Conservation (phyloP, 352 stramenopile genomes). For the Pythium monospermum region DNA sequence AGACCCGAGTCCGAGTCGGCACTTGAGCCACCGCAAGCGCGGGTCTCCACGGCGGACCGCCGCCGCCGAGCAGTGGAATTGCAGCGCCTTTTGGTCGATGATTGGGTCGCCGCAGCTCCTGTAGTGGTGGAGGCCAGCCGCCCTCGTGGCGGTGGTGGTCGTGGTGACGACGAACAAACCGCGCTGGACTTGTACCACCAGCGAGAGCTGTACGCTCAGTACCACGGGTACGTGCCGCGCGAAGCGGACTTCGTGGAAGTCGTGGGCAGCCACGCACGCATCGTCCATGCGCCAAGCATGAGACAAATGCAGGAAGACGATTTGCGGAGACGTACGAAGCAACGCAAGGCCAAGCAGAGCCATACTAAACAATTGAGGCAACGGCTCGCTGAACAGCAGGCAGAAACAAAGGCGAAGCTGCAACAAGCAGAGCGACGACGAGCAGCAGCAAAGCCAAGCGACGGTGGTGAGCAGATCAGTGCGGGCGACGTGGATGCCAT, state of each 20-base stretch:
- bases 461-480: background rate
- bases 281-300: constrained; percentile 10
- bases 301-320: constrained; percentile 16
- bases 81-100: constrained; percentile 6
- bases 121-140: too few relatives aligned
- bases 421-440: background rate
- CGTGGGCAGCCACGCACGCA: constrained; percentile 2
- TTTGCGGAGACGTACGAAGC: constrained; percentile 1
- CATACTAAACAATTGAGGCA: background rate
- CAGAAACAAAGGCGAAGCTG: constrained; percentile 10
- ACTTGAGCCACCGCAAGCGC: constrained; percentile 4
- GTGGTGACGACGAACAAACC: too few relatives aligned
- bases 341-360: constrained; percentile 5
- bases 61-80: constrained; percentile 4
- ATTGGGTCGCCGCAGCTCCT: too few relatives aligned
- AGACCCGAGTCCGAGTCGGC: constrained; percentile 3
- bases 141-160: too few relatives aligned
- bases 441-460: background rate
- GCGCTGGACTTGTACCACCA: background rate
- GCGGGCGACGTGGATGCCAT: background rate
- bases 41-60: constrained; percentile 10
- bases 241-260: constrained; percentile 16
- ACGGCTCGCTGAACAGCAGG: constrained; percentile 12
- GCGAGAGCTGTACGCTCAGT: constrained; percentile 2
- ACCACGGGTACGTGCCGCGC: constrained; percentile 5